A percentile compares a stretch with the other conserved stretches of the same genome.
Evolutionary conservation across 202 grass and related monocot genomes (phyloP).

Genomic region (Thinopyrum obtusiflorum): DNA sequence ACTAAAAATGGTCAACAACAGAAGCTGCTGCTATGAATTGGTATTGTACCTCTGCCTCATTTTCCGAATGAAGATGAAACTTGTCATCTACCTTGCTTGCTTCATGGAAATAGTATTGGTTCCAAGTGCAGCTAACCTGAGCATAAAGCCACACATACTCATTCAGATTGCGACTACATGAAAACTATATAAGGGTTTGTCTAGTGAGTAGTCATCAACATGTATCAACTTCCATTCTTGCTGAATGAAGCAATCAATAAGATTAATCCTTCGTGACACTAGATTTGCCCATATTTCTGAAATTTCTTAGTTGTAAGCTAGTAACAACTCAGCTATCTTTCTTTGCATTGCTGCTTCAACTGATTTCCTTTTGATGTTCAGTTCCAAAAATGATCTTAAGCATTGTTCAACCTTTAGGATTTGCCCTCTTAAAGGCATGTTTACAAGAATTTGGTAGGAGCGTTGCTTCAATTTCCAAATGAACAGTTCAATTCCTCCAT

Average conservation of each 20-base stretch:
- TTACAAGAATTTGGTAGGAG: background rate
- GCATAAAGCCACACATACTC: background rate
- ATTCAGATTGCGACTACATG: background rate
- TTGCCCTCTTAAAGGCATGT: background rate
- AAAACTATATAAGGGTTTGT: background rate
- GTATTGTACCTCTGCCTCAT: background rate
- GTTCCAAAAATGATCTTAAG: background rate
- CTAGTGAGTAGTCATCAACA: background rate
- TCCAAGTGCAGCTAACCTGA: background rate
- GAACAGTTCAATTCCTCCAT: background rate
- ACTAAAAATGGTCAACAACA: conserved; percentile 4
- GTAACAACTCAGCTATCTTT: background rate
- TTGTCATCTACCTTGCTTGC: background rate
- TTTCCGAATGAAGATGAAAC: background rate
- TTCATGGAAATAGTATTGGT: background rate
- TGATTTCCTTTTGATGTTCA: background rate
- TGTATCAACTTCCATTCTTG: background rate
- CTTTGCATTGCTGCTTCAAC: background rate
- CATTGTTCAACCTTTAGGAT: background rate
- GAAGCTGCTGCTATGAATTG: background rate
- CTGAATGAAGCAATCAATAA: conserved; percentile 9
- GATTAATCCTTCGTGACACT: background rate
- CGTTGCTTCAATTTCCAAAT: background rate
- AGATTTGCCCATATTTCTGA: background rate
- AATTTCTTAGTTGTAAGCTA: no score